Evolutionary conservation across 768 basidiomycete genomes (phyloP).

Genomic region (Hygrophoropsis aurantiaca): DNA sequence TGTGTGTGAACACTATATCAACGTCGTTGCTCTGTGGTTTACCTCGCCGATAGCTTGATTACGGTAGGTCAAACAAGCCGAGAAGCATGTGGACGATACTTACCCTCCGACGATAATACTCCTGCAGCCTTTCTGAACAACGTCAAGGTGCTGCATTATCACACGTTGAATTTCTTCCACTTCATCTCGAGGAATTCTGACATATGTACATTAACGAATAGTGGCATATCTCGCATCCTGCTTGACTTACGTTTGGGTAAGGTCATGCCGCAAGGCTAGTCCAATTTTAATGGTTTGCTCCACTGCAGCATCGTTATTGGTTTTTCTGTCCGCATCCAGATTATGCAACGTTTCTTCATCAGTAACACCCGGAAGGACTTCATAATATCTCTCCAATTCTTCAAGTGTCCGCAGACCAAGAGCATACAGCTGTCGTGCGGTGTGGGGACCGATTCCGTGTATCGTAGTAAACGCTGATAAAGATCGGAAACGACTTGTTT

Average conservation of each 20-base stretch:
- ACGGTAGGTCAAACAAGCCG: background rate
- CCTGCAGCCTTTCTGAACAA: slow-evolving; percentile 63
- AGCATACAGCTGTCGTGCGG: slow-evolving; percentile 63
- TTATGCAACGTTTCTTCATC: slow-evolving; percentile 19
- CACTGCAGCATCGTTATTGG: slow-evolving; percentile 23
- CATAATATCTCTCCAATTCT: slow-evolving; percentile 68
- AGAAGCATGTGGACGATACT: slow-evolving; percentile 19
- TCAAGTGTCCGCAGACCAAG: slow-evolving; percentile 65
- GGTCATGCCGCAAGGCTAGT: slow-evolving; percentile 57
- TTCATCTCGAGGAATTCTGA: slow-evolving; percentile 73
- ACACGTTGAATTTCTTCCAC: slow-evolving; percentile 73
- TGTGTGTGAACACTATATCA: slow-evolving; percentile 86
- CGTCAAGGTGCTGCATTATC: slow-evolving; percentile 66
- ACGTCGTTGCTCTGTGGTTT: slow-evolving; percentile 82
- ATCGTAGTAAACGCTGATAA: slow-evolving; percentile 61
- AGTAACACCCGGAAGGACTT: slow-evolving; percentile 37
- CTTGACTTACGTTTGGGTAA: slow-evolving; percentile 43
- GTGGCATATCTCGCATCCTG: background rate
- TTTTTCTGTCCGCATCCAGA: slow-evolving; percentile 14
- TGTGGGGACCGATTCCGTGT: slow-evolving; percentile 75
- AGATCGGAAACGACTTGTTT: slow-evolving; percentile 53
- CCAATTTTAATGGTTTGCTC: slow-evolving; percentile 55
- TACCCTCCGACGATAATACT: slow-evolving; percentile 84
- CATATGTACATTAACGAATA: background rate
- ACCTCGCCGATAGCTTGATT: slow-evolving; percentile 88